Base-by-base conservation (phyloP, 2,329 filamentous ascomycete genomes). In the Periconia sp. region DNA sequence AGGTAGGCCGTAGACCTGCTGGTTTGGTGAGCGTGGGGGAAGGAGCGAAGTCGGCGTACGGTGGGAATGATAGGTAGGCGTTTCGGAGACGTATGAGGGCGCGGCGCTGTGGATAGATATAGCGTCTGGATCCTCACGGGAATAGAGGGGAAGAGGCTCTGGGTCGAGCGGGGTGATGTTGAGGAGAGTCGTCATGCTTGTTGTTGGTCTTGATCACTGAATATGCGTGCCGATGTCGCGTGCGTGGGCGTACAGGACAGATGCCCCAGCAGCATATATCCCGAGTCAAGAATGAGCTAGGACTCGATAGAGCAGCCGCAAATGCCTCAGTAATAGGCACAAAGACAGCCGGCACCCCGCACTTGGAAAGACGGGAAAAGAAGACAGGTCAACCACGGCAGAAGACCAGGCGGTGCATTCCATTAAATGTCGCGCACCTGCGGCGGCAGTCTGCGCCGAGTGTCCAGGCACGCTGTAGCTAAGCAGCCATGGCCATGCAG, bases 81-180 rank as follows among this genome's bases (percentile, higher is more conserved):
- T 80, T 39, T 86, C 83, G 40, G 84, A 87, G 49, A 81, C 53
- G 65, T 87, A 87, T 8, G 85, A 87, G 28, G 85, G 85, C n/a
- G 84, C 84, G 6, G 79, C 79, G 13, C 84, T 87, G 54, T 76
- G 82, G 48, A 88, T 80, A 8, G 85, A 88, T 5, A 81, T 78
- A 16, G 84, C 86, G 57, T 88, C 85, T 45, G 85, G 82, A 63
- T 87, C 84, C 28, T 49, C 21, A 26, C 46, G 52, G 10, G 48
- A 54, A 40, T 66, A 68, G 29, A 66, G 54, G 4, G 66, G 64
- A 18, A 68, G 60, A 12, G 58, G 58, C 42, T 68, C 63, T 8
- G 52, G 31, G 36, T 53, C 46, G 44, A 51, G 44, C 15, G 59
- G 59, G 3, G 54, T 55, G 45, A 51, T 49, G 22, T 54, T 53